phyloP scores from a whole-genome alignment of 192 early-diverging fungal genomes.

The Backusella westeae region DNA sequence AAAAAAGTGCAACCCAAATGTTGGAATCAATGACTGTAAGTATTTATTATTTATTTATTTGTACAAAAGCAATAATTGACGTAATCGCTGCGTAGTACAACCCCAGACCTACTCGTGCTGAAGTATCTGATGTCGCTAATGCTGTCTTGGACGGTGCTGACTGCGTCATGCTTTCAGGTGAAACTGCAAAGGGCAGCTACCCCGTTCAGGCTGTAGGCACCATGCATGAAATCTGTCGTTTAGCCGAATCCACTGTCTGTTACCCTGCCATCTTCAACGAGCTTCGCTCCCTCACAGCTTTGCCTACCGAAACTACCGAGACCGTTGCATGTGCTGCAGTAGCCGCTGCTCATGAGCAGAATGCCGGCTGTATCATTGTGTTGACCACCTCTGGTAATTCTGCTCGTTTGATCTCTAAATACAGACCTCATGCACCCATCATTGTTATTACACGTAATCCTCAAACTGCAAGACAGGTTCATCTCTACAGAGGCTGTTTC shows the following conservation, averaged over 20 bases:
- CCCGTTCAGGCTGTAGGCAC: slow-evolving; percentile 89
- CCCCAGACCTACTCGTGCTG: slow-evolving; percentile 98
- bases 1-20: slow-evolving; percentile 92
- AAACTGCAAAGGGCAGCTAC: slow-evolving; percentile 95
- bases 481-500: slow-evolving; percentile 79
- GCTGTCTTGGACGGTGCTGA: slow-evolving; percentile 97
- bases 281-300: slow-evolving; percentile 69
- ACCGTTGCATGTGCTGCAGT: slow-evolving; percentile 91
- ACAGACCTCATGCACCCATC: slow-evolving; percentile 89
- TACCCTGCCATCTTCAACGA: slow-evolving; percentile 94
- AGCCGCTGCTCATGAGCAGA: slow-evolving; percentile 75
- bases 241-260: slow-evolving; percentile 92
- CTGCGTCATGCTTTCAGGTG: slow-evolving; percentile 98
- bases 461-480: slow-evolving; percentile 70
- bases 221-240: slow-evolving; percentile 91
- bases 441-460: slow-evolving; percentile 86
- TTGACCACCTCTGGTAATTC: slow-evolving; percentile 88
- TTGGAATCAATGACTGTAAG: slow-evolving; percentile 88
- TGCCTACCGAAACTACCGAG: slow-evolving; percentile 85
- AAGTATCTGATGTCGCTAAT: slow-evolving; percentile 98
- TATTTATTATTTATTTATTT: slow-evolving; percentile 11
- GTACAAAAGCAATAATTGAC: neutral
- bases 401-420: slow-evolving; percentile 90
- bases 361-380: slow-evolving; percentile 87
- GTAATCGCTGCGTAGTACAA: slow-evolving; percentile 58